Percentiles rank a stretch among this genome's conserved stretches.
Conservation (phyloP, 768 basidiomycete genomes). For the Suillus subluteus region DNA sequence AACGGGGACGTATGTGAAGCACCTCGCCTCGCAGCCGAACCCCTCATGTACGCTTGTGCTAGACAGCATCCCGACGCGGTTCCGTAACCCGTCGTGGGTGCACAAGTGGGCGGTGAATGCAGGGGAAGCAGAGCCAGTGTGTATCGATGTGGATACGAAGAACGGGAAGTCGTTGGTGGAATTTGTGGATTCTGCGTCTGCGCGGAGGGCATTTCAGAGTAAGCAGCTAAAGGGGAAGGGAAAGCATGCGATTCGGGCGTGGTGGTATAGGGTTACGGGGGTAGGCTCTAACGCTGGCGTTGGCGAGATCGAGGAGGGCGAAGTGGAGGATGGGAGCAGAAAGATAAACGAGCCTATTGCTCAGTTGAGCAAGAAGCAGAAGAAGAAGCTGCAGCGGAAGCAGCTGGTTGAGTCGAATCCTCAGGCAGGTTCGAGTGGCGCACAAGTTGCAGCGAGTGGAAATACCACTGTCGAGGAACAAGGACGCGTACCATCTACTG, state of each 20-base stretch:
- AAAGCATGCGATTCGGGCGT: constrained; percentile 17
- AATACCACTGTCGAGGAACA: not conserved
- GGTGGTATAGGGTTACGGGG: constrained; percentile 21
- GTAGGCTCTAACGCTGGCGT: constrained; percentile 9
- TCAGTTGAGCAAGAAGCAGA: constrained; percentile 12
- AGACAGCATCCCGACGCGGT: constrained; percentile 55
- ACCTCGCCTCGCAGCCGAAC: constrained; percentile 38
- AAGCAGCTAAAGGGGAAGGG: constrained; percentile 45
- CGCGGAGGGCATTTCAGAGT: constrained; percentile 47
- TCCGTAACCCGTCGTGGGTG: constrained; percentile 46
- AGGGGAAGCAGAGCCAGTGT: constrained; percentile 41
- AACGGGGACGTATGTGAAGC: constrained; percentile 48
- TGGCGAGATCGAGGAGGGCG: constrained; percentile 20
- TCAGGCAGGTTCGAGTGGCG: constrained; percentile 1
- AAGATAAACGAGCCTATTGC: not conserved
- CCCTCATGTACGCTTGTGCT: constrained; percentile 57
- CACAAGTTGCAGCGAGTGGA: not conserved
- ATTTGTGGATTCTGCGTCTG: constrained; percentile 48
- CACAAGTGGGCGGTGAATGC: constrained; percentile 47
- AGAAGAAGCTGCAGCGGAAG: constrained; percentile 7
- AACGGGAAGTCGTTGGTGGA: constrained; percentile 54
- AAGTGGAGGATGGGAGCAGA: constrained; percentile 14
- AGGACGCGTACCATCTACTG: not conserved
- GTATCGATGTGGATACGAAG: constrained; percentile 44
- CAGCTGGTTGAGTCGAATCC: not conserved